Conservation (phyloP, 2,329 filamentous ascomycete species). For the Decorospora gaudefroyi region DNA sequence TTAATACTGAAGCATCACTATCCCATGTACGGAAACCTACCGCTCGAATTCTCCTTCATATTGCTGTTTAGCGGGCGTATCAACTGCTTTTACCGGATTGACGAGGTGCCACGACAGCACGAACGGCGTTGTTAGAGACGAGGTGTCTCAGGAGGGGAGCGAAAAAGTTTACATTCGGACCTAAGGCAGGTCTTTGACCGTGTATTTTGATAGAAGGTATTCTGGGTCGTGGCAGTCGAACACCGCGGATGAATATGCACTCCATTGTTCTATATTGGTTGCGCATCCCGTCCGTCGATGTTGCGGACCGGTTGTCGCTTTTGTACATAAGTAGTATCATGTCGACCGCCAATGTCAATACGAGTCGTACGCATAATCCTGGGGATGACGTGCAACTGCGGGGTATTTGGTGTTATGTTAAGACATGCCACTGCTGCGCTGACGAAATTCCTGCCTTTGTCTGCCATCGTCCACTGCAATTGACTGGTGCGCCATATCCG, state of each 20-base stretch:
- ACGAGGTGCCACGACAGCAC: conserved; percentile 26
- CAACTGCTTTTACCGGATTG: conserved; percentile 10
- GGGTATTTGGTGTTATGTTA: background rate
- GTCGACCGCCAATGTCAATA: background rate
- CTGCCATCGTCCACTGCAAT: conserved; percentile 2
- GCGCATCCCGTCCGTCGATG: too few species aligned
- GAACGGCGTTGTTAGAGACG: conserved; percentile 29
- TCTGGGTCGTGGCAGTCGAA: too few species aligned
- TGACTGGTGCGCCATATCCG: conserved; percentile 11
- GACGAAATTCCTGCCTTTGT: too few species aligned
- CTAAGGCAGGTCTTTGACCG: background rate
- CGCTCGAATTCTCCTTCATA: conserved; percentile 22
- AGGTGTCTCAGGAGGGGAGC: conserved; percentile 15
- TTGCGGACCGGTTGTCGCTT: conserved; percentile 1
- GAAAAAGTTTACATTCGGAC: background rate
- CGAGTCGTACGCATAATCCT: conserved; percentile 10
- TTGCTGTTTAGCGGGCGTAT: conserved; percentile 42
- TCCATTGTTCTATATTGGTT: too few species aligned
- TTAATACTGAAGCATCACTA: conserved; percentile 7
- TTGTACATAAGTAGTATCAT: background rate
- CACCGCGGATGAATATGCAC: too few species aligned
- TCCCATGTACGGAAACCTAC: conserved; percentile 2
- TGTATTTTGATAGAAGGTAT: too few species aligned
- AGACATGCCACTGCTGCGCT: too few species aligned
- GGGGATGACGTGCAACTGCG: conserved; percentile 25